Percentiles rank a stretch among this genome's conserved stretches.
phyloP scores from a whole-genome alignment of 1,284 basidiomycete genomes.

The Xanthoconium separans region DNA sequence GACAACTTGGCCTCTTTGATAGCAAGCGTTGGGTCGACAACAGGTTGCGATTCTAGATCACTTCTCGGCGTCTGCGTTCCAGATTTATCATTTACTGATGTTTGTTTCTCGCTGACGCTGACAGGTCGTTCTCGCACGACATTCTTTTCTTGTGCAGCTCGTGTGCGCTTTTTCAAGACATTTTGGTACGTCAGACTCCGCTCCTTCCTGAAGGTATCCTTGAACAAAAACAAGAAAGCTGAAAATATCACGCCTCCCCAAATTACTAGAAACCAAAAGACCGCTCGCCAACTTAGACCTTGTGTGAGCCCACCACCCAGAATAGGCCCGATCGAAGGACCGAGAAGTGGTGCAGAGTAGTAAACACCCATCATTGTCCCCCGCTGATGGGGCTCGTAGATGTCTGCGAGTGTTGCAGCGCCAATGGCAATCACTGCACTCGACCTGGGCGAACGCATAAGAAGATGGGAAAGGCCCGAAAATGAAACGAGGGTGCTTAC shows the following conservation, averaged over 20 bases:
- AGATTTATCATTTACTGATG: neutral
- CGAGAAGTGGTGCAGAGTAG: conserved; percentile 62
- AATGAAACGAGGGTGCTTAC: conserved; percentile 33
- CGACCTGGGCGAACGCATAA: conserved; percentile 43
- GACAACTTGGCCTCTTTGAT: conserved; percentile 13
- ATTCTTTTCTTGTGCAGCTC: conserved; percentile 10
- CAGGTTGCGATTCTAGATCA: conserved; percentile 26
- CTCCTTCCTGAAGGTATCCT: conserved; percentile 79
- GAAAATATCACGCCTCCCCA: conserved; percentile 57
- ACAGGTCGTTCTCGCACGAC: conserved; percentile 1
- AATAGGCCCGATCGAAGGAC: conserved; percentile 71
- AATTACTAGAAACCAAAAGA: conserved; percentile 81
- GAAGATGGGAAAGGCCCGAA: neutral
- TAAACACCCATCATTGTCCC: conserved; percentile 83
- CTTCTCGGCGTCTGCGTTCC: neutral
- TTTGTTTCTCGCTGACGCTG: conserved; percentile 2
- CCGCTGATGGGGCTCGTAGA: conserved; percentile 77
- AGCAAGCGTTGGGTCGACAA: neutral
- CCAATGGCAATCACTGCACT: conserved; percentile 78
- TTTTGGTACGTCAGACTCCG: conserved; percentile 76
- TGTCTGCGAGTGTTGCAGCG: conserved; percentile 80
- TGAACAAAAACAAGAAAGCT: conserved; percentile 68
- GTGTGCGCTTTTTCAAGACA: conserved; percentile 40
- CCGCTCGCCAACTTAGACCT: conserved; percentile 72
- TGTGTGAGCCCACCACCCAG: conserved; percentile 70